phyloP scores from a whole-genome alignment of 768 basidiomycete genomes.

The Podaxis mareebaensis region DNA sequence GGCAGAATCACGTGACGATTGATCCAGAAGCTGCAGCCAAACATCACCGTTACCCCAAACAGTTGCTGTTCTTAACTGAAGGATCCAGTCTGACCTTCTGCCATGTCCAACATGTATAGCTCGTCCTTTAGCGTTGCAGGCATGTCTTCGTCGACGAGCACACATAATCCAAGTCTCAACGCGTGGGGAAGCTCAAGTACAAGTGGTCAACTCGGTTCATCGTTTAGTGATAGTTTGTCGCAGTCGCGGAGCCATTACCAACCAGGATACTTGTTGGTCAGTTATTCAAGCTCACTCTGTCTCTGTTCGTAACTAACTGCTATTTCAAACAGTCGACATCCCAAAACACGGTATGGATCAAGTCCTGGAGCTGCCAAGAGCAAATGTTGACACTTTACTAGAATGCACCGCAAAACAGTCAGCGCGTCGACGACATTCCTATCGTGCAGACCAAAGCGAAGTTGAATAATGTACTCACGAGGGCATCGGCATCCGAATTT shows the following conservation, averaged over 20 bases:
- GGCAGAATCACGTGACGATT: not conserved
- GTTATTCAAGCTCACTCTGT: conserved; percentile 19
- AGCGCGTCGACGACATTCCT: conserved; percentile 72
- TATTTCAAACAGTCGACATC: conserved; percentile 50
- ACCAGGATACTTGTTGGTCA: conserved; percentile 78
- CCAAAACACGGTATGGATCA: conserved; percentile 53
- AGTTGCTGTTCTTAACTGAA: not conserved
- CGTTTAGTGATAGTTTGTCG: conserved; percentile 66
- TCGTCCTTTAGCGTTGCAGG: conserved; percentile 60
- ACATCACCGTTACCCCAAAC: not conserved
- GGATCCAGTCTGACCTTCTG: not conserved
- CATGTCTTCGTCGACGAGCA: conserved; percentile 52
- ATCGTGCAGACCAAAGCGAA: conserved; percentile 81
- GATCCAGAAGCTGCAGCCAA: not conserved
- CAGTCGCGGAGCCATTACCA: conserved; percentile 80
- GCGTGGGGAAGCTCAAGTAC: conserved; percentile 55
- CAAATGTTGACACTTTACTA: conserved; percentile 23
- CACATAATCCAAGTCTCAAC: conserved; percentile 49
- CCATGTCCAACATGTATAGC: conserved; percentile 34
- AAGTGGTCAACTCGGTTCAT: conserved; percentile 42
- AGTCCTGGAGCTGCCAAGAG: not conserved
- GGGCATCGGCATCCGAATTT: conserved; percentile 68
- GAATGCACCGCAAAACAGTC: conserved; percentile 53
- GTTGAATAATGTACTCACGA: conserved; percentile 67
- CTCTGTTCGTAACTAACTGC: not conserved